Evolutionary conservation across 257 asterid genomes (phyloP).

Genomic region (Petrea volubilis): DNA sequence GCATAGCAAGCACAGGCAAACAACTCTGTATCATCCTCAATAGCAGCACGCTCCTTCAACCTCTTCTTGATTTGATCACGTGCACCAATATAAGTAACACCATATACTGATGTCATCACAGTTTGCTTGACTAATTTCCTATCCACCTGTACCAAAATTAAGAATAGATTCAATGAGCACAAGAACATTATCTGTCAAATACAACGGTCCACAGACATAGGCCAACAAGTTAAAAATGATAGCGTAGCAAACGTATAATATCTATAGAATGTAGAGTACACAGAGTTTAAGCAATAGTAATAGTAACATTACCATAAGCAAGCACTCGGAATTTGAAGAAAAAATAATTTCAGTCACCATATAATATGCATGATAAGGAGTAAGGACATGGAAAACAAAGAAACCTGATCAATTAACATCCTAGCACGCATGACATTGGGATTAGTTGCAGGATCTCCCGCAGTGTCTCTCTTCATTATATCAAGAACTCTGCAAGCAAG

Average conservation of each 20-base stretch:
- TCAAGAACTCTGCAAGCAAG: conserved; percentile 74
- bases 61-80: conserved; percentile 95
- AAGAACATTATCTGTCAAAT: neutral
- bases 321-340: neutral
- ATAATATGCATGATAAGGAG: neutral
- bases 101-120: conserved; percentile 98
- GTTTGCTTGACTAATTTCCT: conserved; percentile 98
- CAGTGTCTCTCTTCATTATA: conserved; percentile 84
- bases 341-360: neutral
- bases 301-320: neutral
- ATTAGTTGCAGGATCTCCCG: conserved; percentile 67
- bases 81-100: conserved; percentile 96
- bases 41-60: conserved; percentile 78
- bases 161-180: conserved; percentile 20
- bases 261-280: neutral
- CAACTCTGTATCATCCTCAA: conserved; percentile 66
- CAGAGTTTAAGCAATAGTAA: neutral
- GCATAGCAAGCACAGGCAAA: conserved; percentile 90
- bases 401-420: conserved; percentile 78
- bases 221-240: neutral
- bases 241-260: neutral
- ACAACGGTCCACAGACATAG: conserved; percentile 3
- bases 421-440: conserved; percentile 68
- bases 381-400: conserved; percentile 1
- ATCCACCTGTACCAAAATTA: conserved; percentile 67